Conservation (phyloP, 106 monocot species). For the Ottelia alismoides region DNA sequence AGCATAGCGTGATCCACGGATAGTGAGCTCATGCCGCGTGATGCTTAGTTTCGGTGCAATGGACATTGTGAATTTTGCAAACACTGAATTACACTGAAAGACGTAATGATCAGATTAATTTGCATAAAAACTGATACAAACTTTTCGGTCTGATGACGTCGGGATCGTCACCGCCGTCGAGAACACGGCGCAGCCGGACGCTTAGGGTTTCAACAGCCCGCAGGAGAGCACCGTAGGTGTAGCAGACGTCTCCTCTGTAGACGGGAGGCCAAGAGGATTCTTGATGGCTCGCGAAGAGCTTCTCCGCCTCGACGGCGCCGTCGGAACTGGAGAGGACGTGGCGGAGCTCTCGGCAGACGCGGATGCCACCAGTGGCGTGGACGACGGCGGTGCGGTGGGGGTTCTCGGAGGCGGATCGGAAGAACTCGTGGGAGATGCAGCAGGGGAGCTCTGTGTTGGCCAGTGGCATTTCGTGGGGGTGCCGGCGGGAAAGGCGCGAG, state of each 20-base stretch:
- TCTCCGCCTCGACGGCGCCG: neutral
- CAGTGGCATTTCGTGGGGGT: too few species aligned
- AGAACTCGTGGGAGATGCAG: constrained; percentile 84
- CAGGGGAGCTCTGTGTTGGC: constrained; percentile 3
- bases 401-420: constrained; percentile 25
- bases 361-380: constrained; percentile 23
- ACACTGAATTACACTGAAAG: too few species aligned
- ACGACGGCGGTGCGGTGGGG: constrained; percentile 34
- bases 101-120: too few species aligned
- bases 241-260: constrained; percentile 33
- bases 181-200: constrained; percentile 31
- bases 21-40: too few species aligned
- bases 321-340: neutral
- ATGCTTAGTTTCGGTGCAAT: too few species aligned
- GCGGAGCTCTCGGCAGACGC: constrained; percentile 5
- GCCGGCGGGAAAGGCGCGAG: too few species aligned
- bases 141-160: constrained; percentile 10
- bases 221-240: constrained; percentile 50
- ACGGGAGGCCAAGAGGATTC: constrained; percentile 15
- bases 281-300: neutral
- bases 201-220: constrained; percentile 58
- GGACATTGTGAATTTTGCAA: too few species aligned
- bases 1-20: too few species aligned
- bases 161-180: constrained; percentile 38
- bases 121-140: too few species aligned